Evolutionary conservation across 208 protist species (phyloP).

Genomic region (Polymyxa betae): DNA sequence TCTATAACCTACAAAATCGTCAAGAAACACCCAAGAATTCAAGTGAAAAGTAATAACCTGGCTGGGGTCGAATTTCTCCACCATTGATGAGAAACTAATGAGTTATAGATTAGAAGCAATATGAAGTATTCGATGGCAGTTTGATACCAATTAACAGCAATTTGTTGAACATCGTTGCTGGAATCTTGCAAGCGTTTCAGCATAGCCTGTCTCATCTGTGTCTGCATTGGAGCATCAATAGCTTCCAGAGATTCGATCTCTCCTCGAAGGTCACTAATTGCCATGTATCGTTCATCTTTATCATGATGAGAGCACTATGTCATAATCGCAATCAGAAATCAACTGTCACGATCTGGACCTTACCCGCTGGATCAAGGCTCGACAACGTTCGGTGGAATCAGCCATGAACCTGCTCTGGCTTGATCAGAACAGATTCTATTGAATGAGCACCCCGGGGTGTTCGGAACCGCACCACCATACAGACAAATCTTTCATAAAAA

Average conservation of each 20-base stretch:
- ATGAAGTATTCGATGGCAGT: not conserved
- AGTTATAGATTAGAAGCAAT: not conserved
- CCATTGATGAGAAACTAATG: slow-evolving; percentile 3
- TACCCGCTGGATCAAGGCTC: too few species aligned
- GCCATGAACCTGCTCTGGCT: too few species aligned
- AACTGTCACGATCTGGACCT: too few species aligned
- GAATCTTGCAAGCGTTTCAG: not conserved
- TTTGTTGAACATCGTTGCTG: slow-evolving; percentile 21
- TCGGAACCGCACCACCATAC: too few species aligned
- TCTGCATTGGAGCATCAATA: not conserved
- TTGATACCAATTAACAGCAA: slow-evolving; percentile 28
- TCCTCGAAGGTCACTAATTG: not conserved
- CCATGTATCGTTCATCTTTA: slow-evolving; percentile 42
- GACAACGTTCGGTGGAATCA: too few species aligned
- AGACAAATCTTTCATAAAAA: too few species aligned
- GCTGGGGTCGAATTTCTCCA: slow-evolving; percentile 35
- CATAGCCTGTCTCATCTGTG: not conserved
- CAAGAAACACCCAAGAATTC: not conserved
- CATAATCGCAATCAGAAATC: too few species aligned
- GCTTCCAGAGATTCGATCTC: not conserved
- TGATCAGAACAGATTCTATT: too few species aligned
- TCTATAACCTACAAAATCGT: not conserved
- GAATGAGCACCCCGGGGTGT: too few species aligned
- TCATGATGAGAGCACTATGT: slow-evolving; percentile 11
- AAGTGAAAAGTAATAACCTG: not conserved